Percentiles rank a stretch among this genome's conserved stretches.
Evolutionary conservation across 805 yeast species (phyloP).

Genomic region (Naumovozyma dairenensis): DNA sequence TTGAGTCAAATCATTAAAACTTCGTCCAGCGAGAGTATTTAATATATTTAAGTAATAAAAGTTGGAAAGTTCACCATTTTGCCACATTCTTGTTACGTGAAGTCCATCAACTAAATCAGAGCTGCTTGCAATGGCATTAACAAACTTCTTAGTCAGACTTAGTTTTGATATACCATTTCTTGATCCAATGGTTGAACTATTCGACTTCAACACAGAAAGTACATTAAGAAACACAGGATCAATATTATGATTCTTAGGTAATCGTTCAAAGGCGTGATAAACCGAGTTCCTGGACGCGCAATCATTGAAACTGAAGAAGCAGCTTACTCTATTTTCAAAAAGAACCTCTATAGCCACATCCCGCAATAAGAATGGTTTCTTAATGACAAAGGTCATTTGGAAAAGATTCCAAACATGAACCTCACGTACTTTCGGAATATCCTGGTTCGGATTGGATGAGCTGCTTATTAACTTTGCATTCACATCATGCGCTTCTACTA

Average conservation of each 20-base stretch:
- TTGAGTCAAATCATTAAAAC: conserved; percentile 81
- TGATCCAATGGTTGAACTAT: conserved; percentile 26
- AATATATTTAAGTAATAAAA: conserved; percentile 72
- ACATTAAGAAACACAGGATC: conserved; percentile 50
- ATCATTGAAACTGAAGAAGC: conserved; percentile 54
- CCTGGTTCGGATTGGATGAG: conserved; percentile 23
- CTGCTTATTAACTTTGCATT: conserved; percentile 56
- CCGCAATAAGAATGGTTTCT: conserved; percentile 64
- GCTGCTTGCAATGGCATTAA: conserved; percentile 31
- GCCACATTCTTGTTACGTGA: conserved; percentile 62
- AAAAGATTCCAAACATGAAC: conserved; percentile 52
- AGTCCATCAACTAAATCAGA: conserved; percentile 16
- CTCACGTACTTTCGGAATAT: conserved; percentile 17
- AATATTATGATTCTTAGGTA: conserved; percentile 39
- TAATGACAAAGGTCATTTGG: conserved; percentile 54
- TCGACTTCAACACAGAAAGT: conserved; percentile 36
- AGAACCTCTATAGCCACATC: conserved; percentile 77
- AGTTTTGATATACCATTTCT: conserved; percentile 27
- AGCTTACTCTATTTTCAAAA: conserved; percentile 62
- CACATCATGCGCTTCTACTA: conserved; percentile 64
- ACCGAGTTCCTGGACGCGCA: conserved; percentile 47
- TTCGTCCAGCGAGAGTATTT: conserved; percentile 79
- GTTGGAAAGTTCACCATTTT: conserved; percentile 66
- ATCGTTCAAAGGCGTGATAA: conserved; percentile 38
- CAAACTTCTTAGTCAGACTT: conserved; percentile 34